Evolutionary conservation across 225 moss, liverwort and hornwort species (phyloP), one percentile per base, ranked within the genome.

Genomic region (Pseudoscleropodium purum): DNA sequence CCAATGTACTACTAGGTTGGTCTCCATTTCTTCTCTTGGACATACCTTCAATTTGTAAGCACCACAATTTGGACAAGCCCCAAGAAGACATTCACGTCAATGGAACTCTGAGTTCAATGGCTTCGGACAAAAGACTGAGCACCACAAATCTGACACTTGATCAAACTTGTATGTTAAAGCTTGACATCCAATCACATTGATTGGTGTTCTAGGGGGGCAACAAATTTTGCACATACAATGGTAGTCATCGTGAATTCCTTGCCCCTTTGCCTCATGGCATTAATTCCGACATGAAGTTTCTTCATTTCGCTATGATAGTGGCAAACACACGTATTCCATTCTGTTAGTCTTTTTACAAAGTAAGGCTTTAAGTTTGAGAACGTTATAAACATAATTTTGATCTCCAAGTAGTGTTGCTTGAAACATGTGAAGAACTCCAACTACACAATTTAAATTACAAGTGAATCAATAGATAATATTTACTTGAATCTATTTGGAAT

Each of bases 161-260:
- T 72, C 25, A 15, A 26, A 72, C 8, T 41, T 41, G 26, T 14
- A 72, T 15, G 14, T 72, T 8, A 41, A 41, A 26, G 41, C 72
- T 26, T 41, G 26, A 8, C 41, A 72, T 41, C 15, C 26, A 72
- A 41, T 26, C 6, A 39, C 26, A 0, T 41, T 8, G 1, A 15
- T 0, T 72, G 15, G 15, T 72, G 26, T 72, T 72, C 19, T 0
- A 0, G 4, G 8, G 26, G 8, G 41, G 2, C 18, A 5, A 26
- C 26, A 72, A 26, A 41, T 41, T 14, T 70, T 0, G 1, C 25
- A 70, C 0, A 14, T 0, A 70, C 41, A 70, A 25, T 25, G 1
- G 2, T 41, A 25, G 1, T 70, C 25, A 7, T 41, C 0, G 1
- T 70, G 25, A 5, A 70, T 70, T 14, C 25, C 70, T 4, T 41